Conservation (phyloP, 2,329 filamentous ascomycete species). For the Clarireedia hainanense region DNA sequence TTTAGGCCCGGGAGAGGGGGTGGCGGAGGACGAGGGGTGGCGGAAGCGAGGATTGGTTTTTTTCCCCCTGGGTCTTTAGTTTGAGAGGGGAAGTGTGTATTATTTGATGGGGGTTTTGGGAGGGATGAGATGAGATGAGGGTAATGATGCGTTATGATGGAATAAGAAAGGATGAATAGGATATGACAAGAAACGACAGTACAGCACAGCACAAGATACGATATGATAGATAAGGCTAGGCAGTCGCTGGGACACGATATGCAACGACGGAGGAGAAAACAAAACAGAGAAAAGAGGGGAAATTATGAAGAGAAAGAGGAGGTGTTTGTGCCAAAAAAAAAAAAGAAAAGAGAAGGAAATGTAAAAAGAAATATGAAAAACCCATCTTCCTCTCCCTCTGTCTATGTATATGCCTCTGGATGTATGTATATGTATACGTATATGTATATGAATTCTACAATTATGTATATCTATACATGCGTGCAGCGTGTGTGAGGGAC, state of each 20-base stretch:
- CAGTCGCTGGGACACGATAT: not conserved
- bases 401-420: too few relatives aligned
- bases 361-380: constrained; percentile 49
- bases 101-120: too few relatives aligned
- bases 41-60: too few relatives aligned
- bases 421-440: too few relatives aligned
- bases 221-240: not conserved
- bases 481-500: too few relatives aligned
- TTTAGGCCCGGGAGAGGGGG: too few relatives aligned
- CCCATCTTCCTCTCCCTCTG: constrained; percentile 67
- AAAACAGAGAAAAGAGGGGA: not conserved
- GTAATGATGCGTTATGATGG: not conserved
- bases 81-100: too few relatives aligned
- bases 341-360: not conserved
- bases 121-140: not conserved
- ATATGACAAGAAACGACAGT: not conserved
- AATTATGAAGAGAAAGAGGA: not conserved
- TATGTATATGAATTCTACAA: too few relatives aligned
- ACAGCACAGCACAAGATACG: not conserved
- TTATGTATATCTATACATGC: too few relatives aligned
- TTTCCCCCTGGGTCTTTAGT: too few relatives aligned
- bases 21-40: too few relatives aligned
- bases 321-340: not conserved
- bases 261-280: not conserved
- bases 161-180: not conserved